Evolutionary conservation across 495 filamentous ascomycete species (phyloP), one percentile per base, ranked within the genome.

Genomic region (Niebla homalea): DNA sequence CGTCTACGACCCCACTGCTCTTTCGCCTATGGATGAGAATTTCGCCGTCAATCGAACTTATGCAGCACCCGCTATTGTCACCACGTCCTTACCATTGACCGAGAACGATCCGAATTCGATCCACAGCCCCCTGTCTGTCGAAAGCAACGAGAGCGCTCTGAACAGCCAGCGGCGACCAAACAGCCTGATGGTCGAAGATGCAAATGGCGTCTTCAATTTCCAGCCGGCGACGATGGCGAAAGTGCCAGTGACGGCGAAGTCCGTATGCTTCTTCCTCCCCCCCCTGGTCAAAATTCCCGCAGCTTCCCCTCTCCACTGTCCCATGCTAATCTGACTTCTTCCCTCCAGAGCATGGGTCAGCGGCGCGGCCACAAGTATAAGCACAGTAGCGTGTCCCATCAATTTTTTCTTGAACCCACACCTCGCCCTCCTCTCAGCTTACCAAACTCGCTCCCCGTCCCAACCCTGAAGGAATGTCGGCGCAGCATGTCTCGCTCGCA

Each of bases 281-380:
- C 16, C 11, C 41, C 32, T 23, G n/a, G n/a, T n/a, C n/a, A n/a
- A n/a, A n/a, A n/a, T n/a, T n/a, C n/a, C n/a, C n/a, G 29, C 29
- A 12, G 21, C n/a, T 46, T 23, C 26, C 36, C 46, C 22, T 46
- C 42, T 52, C 36, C 43, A 23, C 36, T 22, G 37, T 29, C 37
- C 25, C 44, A 36, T 53, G 51, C 38, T 32, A 32, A 32, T 38
- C 44, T 50, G 22, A 52, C 29, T 11, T 29, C 10, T n/a, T 29
- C 12, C 49, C 61, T 36, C 36, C 36, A 85, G 79, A 83, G 79
- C 53, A 78, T 96, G 58, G 92, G 90, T 55, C 88, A 94, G 64
- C 80, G 92, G 49, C 83, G 89, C 48, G 92, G 92, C 25, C 92
- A 98, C 70, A 89, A 92, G 61, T 98, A 97, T 75, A 94, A 95